A percentile compares a stretch with the other conserved stretches of the same genome.
These are phyloP conservation scores for Mentha longifolia DNA, from an alignment of 257 asterid species.

Conservation along the genomic window DNA sequence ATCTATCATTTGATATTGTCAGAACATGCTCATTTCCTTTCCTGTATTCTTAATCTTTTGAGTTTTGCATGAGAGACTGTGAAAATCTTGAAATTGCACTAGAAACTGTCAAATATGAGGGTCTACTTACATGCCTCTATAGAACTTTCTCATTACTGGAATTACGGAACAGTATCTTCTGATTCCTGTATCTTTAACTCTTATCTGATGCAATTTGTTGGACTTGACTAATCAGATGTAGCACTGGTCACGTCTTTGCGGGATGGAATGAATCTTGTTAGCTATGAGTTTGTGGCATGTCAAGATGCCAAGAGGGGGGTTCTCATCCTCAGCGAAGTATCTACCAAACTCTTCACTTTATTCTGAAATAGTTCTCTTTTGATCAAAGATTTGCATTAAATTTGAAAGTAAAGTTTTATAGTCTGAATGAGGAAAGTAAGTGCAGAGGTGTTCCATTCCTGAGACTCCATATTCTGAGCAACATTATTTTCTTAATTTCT, in stretches of 20 bases:
- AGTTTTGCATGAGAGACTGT: not conserved
- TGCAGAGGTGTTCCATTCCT: too few species aligned
- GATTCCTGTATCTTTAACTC: conserved; percentile 11
- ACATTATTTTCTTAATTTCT: conserved; percentile 1
- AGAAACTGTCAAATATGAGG: not conserved
- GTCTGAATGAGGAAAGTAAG: not conserved
- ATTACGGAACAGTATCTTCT: not conserved
- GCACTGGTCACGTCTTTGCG: conserved; percentile 96
- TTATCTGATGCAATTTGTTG: conserved; percentile 29
- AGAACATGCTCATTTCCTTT: conserved; percentile 2
- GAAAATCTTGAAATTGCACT: not conserved
- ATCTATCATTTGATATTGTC: not conserved
- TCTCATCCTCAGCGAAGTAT: conserved; percentile 93
- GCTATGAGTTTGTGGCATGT: conserved; percentile 99
- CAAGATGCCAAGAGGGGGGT: conserved; percentile 92
- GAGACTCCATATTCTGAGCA: not conserved
- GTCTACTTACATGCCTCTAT: too few species aligned
- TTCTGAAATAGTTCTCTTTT: conserved; percentile 18
- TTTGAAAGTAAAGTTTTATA: not conserved
- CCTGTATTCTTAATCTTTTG: not conserved
- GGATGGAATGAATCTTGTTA: conserved; percentile 99
- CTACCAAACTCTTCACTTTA: conserved; percentile 22
- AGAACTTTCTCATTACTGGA: too few species aligned
- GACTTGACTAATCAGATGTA: conserved; percentile 65
- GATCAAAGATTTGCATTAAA: conserved; percentile 8